Percentiles rank a stretch among this genome's conserved stretches.
Conservation (phyloP, 2,329 filamentous ascomycete species). For the Ophiostoma montium region DNA sequence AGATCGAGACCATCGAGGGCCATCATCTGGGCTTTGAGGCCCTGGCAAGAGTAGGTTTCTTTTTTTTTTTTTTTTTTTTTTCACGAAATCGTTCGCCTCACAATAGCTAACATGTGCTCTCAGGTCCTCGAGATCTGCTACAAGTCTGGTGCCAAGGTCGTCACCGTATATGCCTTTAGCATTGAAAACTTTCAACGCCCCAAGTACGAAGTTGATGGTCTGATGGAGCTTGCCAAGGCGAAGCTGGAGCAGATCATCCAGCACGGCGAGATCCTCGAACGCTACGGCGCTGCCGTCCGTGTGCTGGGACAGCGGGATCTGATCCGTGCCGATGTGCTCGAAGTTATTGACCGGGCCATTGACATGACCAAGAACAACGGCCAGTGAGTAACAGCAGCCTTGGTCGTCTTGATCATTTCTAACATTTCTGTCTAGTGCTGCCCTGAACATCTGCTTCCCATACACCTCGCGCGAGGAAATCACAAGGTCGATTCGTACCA, state of each 20-base stretch:
- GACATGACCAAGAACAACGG: constrained; percentile 79
- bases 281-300: constrained; percentile 77
- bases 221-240: constrained; percentile 96
- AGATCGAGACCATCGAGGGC: constrained; percentile 92
- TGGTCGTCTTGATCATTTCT: background rate
- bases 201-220: constrained; percentile 86
- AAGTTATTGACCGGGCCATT: constrained; percentile 75
- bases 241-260: constrained; percentile 85
- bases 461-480: constrained; percentile 96
- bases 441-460: constrained; percentile 90
- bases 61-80: background rate
- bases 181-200: constrained; percentile 98
- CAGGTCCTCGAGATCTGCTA: constrained; percentile 95
- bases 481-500: constrained; percentile 73
- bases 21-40: constrained; percentile 95
- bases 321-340: constrained; percentile 73
- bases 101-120: too few species aligned
- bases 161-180: constrained; percentile 96
- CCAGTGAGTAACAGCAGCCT: constrained; percentile 34
- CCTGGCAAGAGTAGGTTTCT: constrained; percentile 56
- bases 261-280: constrained; percentile 83
- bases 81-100: too few species aligned
- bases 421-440: constrained; percentile 24
- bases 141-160: constrained; percentile 89
- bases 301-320: constrained; percentile 75